Evolutionary conservation across 2,329 filamentous ascomycete species (phyloP).

Genomic region (Myriosclerotinia scirpicola): DNA sequence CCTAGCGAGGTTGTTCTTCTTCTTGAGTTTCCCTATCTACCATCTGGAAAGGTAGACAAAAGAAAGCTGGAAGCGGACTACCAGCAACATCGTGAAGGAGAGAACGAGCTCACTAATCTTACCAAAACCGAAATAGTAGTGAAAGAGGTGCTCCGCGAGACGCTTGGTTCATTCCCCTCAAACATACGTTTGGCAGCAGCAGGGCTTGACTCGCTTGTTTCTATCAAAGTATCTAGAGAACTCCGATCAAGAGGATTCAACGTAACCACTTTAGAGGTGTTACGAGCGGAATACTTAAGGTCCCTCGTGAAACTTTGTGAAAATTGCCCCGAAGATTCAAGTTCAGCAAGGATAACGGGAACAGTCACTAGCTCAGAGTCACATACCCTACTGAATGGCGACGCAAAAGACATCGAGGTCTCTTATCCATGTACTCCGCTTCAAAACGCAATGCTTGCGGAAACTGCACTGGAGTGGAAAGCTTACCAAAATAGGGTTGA

Average conservation of each 20-base stretch:
- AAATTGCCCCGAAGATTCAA: conserved; percentile 26
- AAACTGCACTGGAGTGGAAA: conserved; percentile 59
- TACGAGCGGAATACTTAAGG: conserved; percentile 54
- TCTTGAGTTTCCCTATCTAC: conserved; percentile 66
- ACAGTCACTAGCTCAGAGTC: background rate
- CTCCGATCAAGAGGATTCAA: conserved; percentile 58
- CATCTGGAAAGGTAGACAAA: conserved; percentile 82
- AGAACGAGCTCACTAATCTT: conserved; percentile 33
- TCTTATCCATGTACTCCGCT: conserved; percentile 66
- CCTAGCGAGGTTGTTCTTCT: conserved; percentile 70
- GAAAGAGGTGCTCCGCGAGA: conserved; percentile 29
- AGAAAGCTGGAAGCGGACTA: conserved; percentile 61
- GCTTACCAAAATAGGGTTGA: conserved; percentile 80
- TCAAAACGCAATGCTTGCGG: conserved; percentile 77
- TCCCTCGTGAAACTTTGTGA: conserved; percentile 42
- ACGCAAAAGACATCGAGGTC: conserved; percentile 47
- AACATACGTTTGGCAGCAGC: conserved; percentile 49
- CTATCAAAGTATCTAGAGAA: conserved; percentile 62
- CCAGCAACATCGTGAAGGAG: conserved; percentile 34
- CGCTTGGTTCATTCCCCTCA: conserved; percentile 34
- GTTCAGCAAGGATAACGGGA: background rate
- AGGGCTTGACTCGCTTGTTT: conserved; percentile 66
- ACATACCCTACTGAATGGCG: conserved; percentile 26
- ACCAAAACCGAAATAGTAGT: conserved; percentile 32
- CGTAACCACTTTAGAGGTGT: conserved; percentile 59